phyloP scores from a whole-genome alignment of 106 monocot species.

The Hemerocallis citrina region DNA sequence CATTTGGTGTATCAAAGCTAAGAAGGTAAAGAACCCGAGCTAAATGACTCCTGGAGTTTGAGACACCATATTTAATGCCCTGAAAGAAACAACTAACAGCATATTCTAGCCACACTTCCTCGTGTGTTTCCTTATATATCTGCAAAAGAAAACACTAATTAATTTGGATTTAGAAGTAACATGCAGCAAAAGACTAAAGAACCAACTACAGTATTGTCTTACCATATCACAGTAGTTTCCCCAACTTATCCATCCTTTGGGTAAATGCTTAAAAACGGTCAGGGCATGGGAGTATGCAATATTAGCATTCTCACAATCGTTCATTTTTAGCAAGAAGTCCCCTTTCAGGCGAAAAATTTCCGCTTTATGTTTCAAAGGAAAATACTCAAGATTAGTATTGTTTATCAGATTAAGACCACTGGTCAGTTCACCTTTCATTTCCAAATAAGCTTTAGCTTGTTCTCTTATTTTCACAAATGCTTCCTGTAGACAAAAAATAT shows the following conservation, averaged over 20 bases:
- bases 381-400: constrained; percentile 97
- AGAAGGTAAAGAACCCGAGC: constrained; percentile 96
- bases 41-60: constrained; percentile 90
- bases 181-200: not conserved
- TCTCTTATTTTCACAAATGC: constrained; percentile 99
- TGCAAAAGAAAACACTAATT: constrained; percentile 14
- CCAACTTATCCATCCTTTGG: constrained; percentile 99
- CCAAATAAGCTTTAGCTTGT: constrained; percentile 95
- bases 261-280: constrained; percentile 78
- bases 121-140: constrained; percentile 89
- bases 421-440: constrained; percentile 91
- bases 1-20: constrained; percentile 88
- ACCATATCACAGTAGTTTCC: constrained; percentile 99
- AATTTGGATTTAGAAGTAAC: not conserved
- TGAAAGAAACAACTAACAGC: constrained; percentile 96
- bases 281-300: constrained; percentile 79
- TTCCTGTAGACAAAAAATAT: constrained; percentile 50
- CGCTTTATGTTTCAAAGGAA: constrained; percentile 83
- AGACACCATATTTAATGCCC: constrained; percentile 91
- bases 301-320: constrained; percentile 88
- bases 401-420: constrained; percentile 94
- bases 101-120: constrained; percentile 94
- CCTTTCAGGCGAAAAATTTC: constrained; percentile 96
- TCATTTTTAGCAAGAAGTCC: constrained; percentile 89
- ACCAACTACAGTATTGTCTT: constrained; percentile 7